Conservation (phyloP, 441 rosid genomes). For the Lepidium campestre region DNA sequence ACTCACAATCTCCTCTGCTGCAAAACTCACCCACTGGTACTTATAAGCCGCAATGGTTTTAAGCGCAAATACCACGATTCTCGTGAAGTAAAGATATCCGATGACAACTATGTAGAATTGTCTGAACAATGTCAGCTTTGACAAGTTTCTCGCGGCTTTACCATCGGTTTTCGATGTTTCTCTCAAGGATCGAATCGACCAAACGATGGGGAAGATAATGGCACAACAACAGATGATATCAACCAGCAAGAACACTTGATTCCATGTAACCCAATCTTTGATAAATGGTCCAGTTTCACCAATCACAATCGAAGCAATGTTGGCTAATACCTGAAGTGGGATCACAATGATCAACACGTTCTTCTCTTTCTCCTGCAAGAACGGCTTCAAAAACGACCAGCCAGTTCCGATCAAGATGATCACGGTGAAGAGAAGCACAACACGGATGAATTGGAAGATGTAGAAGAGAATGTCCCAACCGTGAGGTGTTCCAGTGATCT, state of each 20-base stretch:
- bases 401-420: slow-evolving; percentile 91
- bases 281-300: slow-evolving; percentile 96
- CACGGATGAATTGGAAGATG: slow-evolving; percentile 80
- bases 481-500: slow-evolving; percentile 84
- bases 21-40: slow-evolving; percentile 90
- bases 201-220: slow-evolving; percentile 85
- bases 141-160: slow-evolving; percentile 82
- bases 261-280: slow-evolving; percentile 91
- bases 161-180: slow-evolving; percentile 92
- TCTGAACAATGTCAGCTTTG: slow-evolving; percentile 76
- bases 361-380: slow-evolving; percentile 89
- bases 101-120: slow-evolving; percentile 89
- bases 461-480: slow-evolving; percentile 95
- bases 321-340: slow-evolving; percentile 87
- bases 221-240: slow-evolving; percentile 95
- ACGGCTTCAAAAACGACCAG: slow-evolving; percentile 90
- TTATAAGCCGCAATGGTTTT: slow-evolving; percentile 86
- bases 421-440: slow-evolving; percentile 73
- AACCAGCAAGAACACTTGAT: slow-evolving; percentile 80
- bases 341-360: slow-evolving; percentile 84
- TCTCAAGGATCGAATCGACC: slow-evolving; percentile 83
- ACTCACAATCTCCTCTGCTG: slow-evolving; percentile 85
- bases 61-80: slow-evolving; percentile 91
- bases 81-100: slow-evolving; percentile 78
- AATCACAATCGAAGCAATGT: slow-evolving; percentile 79